Evolutionary conservation across 257 asterid species (phyloP), one percentile per base, ranked within the genome.

Genomic region (Striga asiatica): DNA sequence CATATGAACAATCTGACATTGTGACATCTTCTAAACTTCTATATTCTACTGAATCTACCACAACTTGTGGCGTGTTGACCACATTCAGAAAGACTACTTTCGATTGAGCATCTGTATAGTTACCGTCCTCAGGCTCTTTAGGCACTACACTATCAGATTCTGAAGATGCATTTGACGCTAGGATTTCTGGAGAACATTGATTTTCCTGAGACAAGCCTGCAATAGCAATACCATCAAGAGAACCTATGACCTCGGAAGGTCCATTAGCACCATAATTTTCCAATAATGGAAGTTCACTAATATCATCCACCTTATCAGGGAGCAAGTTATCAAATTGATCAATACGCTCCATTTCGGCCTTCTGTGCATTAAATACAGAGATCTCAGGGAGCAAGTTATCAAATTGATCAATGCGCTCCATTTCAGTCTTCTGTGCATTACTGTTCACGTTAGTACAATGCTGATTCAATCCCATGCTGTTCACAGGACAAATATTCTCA

Each of bases 61-160:
- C 72, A 47, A 62, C 64, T 61, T 58, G 58, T 28, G 60, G 57
- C 54, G 32, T 32, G 21, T 34, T 28, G 24, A 14, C 58, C 69
- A 38, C 72, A 58, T 61, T 20, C 18, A 8, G 43, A 17, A 17
- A 20, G 17, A 50, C 8, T 31, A 68, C 79, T 68, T 60, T 14
- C 0, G 73, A 47, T 66, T 47, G 73, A 57, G 55, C 69, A 71
- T 72, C 68, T 37, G 43, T 4, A 39, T 58, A 65, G 48, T 46
- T 16, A 35, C 41, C 62, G 61, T 50, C 51, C 66, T 59, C 74
- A 27, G 74, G 53, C 54, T 31, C 62, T 68, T 47, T 57, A 62
- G 49, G 62, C 37, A 47, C 64, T 34, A 56, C 66, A 63, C 42
- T 31, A 23, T 61, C 71, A 61, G 75, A 20, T 46, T 54, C 67